phyloP scores from a whole-genome alignment of 345 rosid species.

The Pugionium cornutum region DNA sequence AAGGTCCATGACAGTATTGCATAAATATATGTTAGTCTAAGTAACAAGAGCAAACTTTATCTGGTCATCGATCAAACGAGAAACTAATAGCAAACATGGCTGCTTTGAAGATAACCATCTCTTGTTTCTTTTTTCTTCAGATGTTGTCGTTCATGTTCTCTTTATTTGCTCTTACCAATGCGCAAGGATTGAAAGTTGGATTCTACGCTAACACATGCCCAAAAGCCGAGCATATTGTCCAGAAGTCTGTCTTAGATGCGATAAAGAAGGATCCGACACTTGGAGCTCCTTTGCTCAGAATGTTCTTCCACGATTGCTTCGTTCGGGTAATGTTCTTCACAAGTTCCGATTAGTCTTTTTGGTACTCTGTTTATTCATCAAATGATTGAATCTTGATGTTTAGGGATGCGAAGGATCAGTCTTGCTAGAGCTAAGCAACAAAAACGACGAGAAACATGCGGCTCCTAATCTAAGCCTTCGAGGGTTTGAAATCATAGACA shows the following conservation, averaged over 20 bases:
- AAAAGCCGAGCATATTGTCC: slow-evolving; percentile 50
- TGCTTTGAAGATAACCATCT: slow-evolving; percentile 32
- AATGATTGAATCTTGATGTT: not conserved
- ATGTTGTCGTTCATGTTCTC: slow-evolving; percentile 30
- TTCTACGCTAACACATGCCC: slow-evolving; percentile 58
- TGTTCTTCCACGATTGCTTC: slow-evolving; percentile 87
- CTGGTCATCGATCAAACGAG: slow-evolving; percentile 16
- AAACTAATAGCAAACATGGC: slow-evolving; percentile 36
- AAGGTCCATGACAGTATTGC: not conserved
- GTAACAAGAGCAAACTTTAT: slow-evolving; percentile 16
- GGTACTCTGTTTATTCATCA: too few species aligned
- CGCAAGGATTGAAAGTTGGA: slow-evolving; percentile 52
- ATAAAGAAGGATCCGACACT: slow-evolving; percentile 49
- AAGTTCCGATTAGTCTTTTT: not conserved
- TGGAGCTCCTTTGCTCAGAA: slow-evolving; percentile 61
- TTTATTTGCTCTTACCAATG: slow-evolving; percentile 24
- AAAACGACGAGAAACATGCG: slow-evolving; percentile 55
- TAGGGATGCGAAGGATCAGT: slow-evolving; percentile 92
- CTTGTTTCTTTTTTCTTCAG: slow-evolving; percentile 35
- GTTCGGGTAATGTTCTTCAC: slow-evolving; percentile 49
- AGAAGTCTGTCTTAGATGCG: slow-evolving; percentile 31
- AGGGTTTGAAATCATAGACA: slow-evolving; percentile 63
- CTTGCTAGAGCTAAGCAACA: slow-evolving; percentile 52
- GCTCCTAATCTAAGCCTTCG: slow-evolving; percentile 55
- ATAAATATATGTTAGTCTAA: slow-evolving; percentile 8